Conservation (phyloP, 2,329 filamentous ascomycete species). For the Fusarium continuum region DNA sequence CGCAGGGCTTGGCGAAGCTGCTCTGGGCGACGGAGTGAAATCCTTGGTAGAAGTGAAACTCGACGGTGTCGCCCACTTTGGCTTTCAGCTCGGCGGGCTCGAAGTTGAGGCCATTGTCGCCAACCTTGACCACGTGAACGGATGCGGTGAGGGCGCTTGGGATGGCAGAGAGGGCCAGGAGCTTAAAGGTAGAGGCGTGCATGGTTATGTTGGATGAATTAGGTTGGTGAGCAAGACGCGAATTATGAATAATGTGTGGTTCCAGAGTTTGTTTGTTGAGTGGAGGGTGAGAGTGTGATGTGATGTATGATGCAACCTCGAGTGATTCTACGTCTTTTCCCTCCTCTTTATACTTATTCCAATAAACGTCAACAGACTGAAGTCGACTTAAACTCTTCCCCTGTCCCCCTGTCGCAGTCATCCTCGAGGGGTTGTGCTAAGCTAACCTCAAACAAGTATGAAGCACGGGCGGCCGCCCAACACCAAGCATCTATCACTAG, state of each 20-base stretch:
- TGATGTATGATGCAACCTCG: neutral
- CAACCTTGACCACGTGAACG: slow-evolving; percentile 40
- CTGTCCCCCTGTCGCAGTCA: neutral
- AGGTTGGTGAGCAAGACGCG: neutral
- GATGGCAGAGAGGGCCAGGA: slow-evolving; percentile 26
- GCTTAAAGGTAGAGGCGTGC: slow-evolving; percentile 19
- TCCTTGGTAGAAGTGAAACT: slow-evolving; percentile 56
- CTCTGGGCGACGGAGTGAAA: slow-evolving; percentile 72
- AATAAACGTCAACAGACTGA: slow-evolving; percentile 1
- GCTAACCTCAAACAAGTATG: slow-evolving; percentile 33
- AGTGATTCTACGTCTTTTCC: neutral
- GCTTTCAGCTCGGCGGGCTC: slow-evolving; percentile 61
- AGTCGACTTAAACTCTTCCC: slow-evolving; percentile 2
- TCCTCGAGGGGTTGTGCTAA: slow-evolving; percentile 1
- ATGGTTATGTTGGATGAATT: slow-evolving; percentile 1
- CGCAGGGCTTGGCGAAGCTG: slow-evolving; percentile 67
- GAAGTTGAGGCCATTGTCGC: slow-evolving; percentile 54
- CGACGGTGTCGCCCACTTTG: slow-evolving; percentile 56
- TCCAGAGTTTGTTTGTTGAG: slow-evolving; percentile 1
- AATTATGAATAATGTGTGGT: neutral
- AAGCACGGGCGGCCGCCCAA: slow-evolving; percentile 27
- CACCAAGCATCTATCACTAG: neutral
- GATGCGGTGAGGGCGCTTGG: slow-evolving; percentile 22
- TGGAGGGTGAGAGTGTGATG: neutral
- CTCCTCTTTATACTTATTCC: slow-evolving; percentile 18